Conservation (phyloP, 1,284 basidiomycete species). For the Neotropicomus parvogracilis region DNA sequence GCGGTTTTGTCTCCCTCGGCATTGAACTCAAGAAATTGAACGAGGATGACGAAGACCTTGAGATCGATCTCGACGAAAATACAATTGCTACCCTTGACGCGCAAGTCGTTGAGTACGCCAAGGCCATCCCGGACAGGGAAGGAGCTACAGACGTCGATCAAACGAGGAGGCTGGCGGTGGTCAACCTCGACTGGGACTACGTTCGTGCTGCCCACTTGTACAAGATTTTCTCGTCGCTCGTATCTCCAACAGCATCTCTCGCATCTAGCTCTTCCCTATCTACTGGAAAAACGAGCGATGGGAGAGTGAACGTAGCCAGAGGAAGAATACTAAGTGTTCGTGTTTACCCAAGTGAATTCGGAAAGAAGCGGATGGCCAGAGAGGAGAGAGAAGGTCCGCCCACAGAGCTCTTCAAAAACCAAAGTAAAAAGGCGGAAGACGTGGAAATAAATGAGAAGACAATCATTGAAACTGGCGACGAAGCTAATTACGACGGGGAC, state of each 20-base stretch:
- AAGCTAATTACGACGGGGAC: constrained; percentile 82
- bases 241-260: constrained; percentile 56
- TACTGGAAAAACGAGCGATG: constrained; percentile 2
- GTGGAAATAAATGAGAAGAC: constrained; percentile 64
- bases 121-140: constrained; percentile 39
- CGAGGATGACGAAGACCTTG: constrained; percentile 47
- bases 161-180: constrained; percentile 83
- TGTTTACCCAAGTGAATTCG: constrained; percentile 93
- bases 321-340: constrained; percentile 74
- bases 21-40: constrained; percentile 33
- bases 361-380: constrained; percentile 80
- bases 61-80: constrained; percentile 79
- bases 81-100: constrained; percentile 69
- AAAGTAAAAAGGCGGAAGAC: constrained; percentile 29
- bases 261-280: constrained; percentile 28
- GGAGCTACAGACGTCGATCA: constrained; percentile 36
- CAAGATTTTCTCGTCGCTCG: constrained; percentile 89
- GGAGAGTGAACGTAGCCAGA: constrained; percentile 35
- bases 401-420: constrained; percentile 73
- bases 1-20: constrained; percentile 51
- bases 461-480: constrained; percentile 65
- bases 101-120: constrained; percentile 63
- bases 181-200: constrained; percentile 99
- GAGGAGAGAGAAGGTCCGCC: constrained; percentile 94
- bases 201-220: constrained; percentile 87